Conservation (phyloP, 225 moss, liverwort and hornwort genomes). For the Marchantia polymorpha region DNA sequence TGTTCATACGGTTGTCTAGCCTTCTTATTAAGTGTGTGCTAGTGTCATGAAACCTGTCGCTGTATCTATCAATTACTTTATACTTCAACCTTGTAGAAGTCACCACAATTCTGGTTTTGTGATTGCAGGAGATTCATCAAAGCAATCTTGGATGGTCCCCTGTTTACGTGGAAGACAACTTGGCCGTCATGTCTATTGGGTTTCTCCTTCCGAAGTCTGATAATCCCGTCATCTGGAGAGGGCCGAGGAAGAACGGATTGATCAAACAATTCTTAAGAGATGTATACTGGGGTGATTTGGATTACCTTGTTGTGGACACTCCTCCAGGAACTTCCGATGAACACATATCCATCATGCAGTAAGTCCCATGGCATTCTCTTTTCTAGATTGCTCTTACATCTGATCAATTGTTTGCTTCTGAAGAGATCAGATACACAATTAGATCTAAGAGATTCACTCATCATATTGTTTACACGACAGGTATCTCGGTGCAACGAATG, state of each 20-base stretch:
- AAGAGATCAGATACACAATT: neutral
- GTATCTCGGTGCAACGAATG: constrained; percentile 59
- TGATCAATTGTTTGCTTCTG: too few species aligned
- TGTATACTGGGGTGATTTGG: constrained; percentile 92
- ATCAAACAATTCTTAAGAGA: constrained; percentile 97
- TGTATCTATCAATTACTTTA: neutral
- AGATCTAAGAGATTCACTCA: too few species aligned
- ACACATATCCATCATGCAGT: constrained; percentile 97
- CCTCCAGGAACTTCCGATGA: constrained; percentile 97
- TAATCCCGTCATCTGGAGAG: constrained; percentile 97
- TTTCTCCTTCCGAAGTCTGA: constrained; percentile 95
- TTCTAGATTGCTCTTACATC: neutral
- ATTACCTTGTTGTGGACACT: constrained; percentile 91
- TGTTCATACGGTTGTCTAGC: neutral
- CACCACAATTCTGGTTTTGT: neutral
- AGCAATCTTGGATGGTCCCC: constrained; percentile 99
- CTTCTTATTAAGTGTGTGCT: neutral
- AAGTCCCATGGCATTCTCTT: constrained; percentile 19
- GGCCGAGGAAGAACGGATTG: constrained; percentile 86
- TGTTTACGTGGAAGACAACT: constrained; percentile 92
- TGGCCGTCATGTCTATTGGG: constrained; percentile 98
- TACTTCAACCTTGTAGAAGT: neutral
- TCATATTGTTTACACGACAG: constrained; percentile 17
- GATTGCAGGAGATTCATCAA: constrained; percentile 85
- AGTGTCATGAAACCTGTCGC: too few species aligned